A percentile compares a stretch with the other conserved stretches of the same genome.
Evolutionary conservation across 345 rosid genomes (phyloP).

Genomic region (Hibiscus trionum): DNA sequence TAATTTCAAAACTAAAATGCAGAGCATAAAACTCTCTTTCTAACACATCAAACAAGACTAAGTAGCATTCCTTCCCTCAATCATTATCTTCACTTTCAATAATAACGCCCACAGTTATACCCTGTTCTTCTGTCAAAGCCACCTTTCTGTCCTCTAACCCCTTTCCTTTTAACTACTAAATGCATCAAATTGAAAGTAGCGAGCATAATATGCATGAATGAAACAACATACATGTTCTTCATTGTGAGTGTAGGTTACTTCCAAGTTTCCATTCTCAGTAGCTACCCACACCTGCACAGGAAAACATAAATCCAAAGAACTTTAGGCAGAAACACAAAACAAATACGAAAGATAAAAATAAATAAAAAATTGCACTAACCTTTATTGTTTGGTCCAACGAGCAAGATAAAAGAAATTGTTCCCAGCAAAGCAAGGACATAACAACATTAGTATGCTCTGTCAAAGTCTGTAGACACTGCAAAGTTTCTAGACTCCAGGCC

Average conservation of each 20-base stretch:
- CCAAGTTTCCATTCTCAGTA: slow-evolving; percentile 80
- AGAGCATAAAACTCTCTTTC: neutral
- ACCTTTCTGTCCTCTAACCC: neutral
- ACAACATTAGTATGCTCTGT: slow-evolving; percentile 74
- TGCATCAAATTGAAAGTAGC: neutral
- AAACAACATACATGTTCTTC: slow-evolving; percentile 71
- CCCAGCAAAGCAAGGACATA: slow-evolving; percentile 99
- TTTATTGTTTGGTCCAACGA: slow-evolving; percentile 87
- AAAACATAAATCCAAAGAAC: slow-evolving; percentile 3
- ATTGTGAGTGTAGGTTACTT: slow-evolving; percentile 80
- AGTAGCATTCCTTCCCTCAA: neutral
- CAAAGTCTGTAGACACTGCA: slow-evolving; percentile 85
- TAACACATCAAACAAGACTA: neutral
- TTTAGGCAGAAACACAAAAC: neutral
- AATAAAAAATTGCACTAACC: slow-evolving; percentile 29
- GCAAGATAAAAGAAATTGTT: slow-evolving; percentile 91
- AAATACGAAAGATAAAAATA: neutral
- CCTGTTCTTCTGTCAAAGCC: neutral
- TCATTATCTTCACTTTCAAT: neutral
- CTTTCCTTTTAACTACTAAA: neutral
- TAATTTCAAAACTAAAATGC: neutral
- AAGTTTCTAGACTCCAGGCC: slow-evolving; percentile 90
- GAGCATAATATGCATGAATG: neutral
- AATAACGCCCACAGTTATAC: neutral
- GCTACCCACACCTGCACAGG: slow-evolving; percentile 81